Evolutionary conservation across 495 filamentous ascomycete genomes (phyloP).

Genomic region (Alectoria sarmentosa): DNA sequence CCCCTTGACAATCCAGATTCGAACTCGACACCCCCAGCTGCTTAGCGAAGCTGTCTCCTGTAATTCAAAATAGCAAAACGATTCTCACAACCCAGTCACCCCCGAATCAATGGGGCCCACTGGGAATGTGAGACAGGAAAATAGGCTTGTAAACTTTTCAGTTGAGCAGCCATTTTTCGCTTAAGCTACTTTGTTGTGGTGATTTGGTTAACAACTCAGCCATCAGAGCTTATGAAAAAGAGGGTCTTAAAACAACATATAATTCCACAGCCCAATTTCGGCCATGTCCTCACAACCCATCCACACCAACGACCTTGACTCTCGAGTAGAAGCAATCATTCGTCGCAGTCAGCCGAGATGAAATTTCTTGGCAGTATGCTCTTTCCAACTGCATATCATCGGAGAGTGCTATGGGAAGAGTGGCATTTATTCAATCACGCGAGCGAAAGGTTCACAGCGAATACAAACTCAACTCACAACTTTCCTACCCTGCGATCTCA

Average conservation of each 20-base stretch:
- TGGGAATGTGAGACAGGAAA: neutral
- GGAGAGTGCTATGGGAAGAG: neutral
- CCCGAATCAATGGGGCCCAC: neutral
- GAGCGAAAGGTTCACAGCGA: neutral
- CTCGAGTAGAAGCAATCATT: neutral
- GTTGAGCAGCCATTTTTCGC: slow-evolving; percentile 1
- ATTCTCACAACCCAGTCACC: neutral
- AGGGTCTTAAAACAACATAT: neutral
- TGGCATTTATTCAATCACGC: neutral
- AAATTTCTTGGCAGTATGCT: too few relatives aligned
- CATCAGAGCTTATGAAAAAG: neutral
- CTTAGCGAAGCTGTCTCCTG: neutral
- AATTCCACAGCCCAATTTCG: neutral
- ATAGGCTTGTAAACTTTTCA: neutral
- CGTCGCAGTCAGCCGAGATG: neutral
- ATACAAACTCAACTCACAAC: neutral
- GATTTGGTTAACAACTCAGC: neutral
- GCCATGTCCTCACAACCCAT: neutral
- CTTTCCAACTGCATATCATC: neutral
- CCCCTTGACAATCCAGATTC: neutral
- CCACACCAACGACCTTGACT: neutral
- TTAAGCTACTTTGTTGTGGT: neutral
- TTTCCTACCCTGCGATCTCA: neutral
- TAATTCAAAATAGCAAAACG: neutral
- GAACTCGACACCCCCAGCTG: neutral